Conservation (phyloP, 495 filamentous ascomycete genomes). For the Talaromyces stipitatus region DNA sequence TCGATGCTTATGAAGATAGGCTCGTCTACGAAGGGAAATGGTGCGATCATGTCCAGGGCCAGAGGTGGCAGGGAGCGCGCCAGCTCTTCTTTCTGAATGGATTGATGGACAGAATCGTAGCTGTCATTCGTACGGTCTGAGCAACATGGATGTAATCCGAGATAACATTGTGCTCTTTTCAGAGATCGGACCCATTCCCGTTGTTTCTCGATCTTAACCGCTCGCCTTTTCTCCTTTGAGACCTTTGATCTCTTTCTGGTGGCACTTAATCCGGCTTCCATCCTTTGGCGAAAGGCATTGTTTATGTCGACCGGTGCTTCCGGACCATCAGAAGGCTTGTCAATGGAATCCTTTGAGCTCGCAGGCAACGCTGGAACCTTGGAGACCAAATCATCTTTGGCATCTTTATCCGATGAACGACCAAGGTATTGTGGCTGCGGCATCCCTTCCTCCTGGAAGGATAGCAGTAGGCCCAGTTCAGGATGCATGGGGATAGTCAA, state of each 20-base stretch:
- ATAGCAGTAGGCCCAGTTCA: constrained; percentile 42
- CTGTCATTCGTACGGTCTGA: constrained; percentile 5
- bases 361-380: constrained; percentile 19
- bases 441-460: constrained; percentile 47
- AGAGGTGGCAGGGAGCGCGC: constrained; percentile 16
- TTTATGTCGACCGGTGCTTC: background rate
- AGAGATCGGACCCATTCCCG: constrained; percentile 39
- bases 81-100: background rate
- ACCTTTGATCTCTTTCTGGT: constrained; percentile 37
- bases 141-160: constrained; percentile 46
- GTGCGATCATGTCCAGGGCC: constrained; percentile 26
- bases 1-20: constrained; percentile 76
- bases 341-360: background rate
- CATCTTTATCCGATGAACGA: constrained; percentile 27
- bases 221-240: constrained; percentile 42
- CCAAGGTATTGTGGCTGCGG: constrained; percentile 61
- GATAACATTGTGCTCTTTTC: constrained; percentile 59
- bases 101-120: background rate
- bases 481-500: constrained; percentile 43
- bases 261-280: constrained; percentile 34
- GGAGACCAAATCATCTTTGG: constrained; percentile 25
- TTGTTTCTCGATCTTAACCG: constrained; percentile 38
- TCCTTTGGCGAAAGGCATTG: constrained; percentile 38
- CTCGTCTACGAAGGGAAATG: constrained; percentile 39
- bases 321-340: constrained; percentile 1